phyloP scores from a whole-genome alignment of 169 alveolate species.

The Babesia ovis region DNA sequence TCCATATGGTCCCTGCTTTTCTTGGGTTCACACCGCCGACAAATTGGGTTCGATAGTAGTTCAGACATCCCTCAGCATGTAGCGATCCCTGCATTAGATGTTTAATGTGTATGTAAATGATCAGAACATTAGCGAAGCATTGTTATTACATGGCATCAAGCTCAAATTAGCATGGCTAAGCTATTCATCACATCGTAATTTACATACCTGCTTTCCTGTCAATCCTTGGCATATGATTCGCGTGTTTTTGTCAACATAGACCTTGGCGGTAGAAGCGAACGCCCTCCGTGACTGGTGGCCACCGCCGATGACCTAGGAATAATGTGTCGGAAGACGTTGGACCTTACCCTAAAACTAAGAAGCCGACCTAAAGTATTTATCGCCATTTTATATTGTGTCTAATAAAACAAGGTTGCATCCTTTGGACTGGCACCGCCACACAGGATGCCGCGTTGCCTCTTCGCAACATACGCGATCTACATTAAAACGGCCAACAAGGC shows the following conservation, averaged over 20 bases:
- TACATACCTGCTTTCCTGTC: constrained; percentile 90
- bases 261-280: constrained; percentile 74
- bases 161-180: constrained; percentile 25
- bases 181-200: constrained; percentile 12
- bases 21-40: constrained; percentile 93
- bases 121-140: constrained; percentile 19
- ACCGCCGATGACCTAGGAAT: background rate
- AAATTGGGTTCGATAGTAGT: constrained; percentile 85
- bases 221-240: constrained; percentile 90
- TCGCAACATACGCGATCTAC: background rate
- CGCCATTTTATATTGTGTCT: constrained; percentile 1
- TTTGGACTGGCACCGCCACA: background rate
- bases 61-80: constrained; percentile 88
- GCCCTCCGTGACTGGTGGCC: background rate
- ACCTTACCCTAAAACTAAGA: constrained; percentile 1
- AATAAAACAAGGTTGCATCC: background rate
- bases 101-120: background rate
- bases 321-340: background rate
- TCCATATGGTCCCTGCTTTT: constrained; percentile 86
- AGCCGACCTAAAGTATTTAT: background rate
- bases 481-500: background rate
- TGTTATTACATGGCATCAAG: constrained; percentile 24
- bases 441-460: background rate
- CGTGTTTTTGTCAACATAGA: constrained; percentile 88
- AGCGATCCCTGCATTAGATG: constrained; percentile 83